Percentiles rank a stretch among this genome's conserved stretches.
phyloP scores from a whole-genome alignment of 495 filamentous ascomycete genomes.

The Rostrohypoxylon terebratum region DNA sequence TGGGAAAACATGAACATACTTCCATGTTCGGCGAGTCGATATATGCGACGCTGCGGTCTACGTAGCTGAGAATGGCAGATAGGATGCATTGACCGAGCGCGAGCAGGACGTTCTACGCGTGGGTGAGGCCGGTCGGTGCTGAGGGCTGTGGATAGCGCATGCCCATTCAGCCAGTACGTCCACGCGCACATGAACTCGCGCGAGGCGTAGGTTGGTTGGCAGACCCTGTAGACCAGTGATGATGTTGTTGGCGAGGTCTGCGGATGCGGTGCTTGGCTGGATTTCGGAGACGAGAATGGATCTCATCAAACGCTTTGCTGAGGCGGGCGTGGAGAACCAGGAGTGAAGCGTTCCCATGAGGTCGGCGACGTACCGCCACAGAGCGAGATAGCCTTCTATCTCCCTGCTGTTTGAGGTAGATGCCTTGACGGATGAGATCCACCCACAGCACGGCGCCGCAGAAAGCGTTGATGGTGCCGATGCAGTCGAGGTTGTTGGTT shows the following conservation, averaged over 20 bases:
- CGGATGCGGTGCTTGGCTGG: conserved; percentile 68
- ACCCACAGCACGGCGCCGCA: conserved; percentile 74
- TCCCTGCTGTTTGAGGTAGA: conserved; percentile 74
- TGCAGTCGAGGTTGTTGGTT: conserved; percentile 79
- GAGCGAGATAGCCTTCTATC: conserved; percentile 74
- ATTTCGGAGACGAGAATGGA: conserved; percentile 72
- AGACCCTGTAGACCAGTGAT: conserved; percentile 71
- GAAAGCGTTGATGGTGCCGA: conserved; percentile 77
- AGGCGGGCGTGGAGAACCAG: conserved; percentile 63
- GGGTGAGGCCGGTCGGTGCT: conserved; percentile 66
- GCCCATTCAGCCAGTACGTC: conserved; percentile 76
- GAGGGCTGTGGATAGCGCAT: conserved; percentile 69
- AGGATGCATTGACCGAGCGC: conserved; percentile 77
- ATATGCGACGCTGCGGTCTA: conserved; percentile 64
- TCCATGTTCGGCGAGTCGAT: conserved; percentile 70
- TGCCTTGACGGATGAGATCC: conserved; percentile 76
- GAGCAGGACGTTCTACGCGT: conserved; percentile 69
- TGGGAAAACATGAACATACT: conserved; percentile 43
- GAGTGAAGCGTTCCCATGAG: conserved; percentile 76
- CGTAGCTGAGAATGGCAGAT: conserved; percentile 67
- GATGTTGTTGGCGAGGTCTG: conserved; percentile 78
- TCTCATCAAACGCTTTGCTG: conserved; percentile 73
- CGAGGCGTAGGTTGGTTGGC: conserved; percentile 70
- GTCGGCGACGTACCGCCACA: conserved; percentile 80
- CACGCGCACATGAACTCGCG: conserved; percentile 72